A percentile compares a stretch with the other conserved stretches of the same genome.
These are phyloP conservation scores for Phoma sp. DNA, from an alignment of 2,329 filamentous ascomycete genomes.

Conservation along the genomic window DNA sequence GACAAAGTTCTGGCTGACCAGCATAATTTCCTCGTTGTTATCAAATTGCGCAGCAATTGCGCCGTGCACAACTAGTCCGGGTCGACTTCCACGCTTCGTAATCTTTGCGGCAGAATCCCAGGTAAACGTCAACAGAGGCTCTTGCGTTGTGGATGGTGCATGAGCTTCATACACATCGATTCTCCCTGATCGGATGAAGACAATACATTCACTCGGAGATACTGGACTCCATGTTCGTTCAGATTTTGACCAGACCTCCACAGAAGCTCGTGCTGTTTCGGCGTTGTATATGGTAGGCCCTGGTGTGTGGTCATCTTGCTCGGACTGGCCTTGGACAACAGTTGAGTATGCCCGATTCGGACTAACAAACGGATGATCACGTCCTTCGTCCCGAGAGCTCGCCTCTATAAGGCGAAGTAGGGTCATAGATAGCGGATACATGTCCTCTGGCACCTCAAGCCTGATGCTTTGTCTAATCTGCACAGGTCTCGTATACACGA, in stretches of 20 bases:
- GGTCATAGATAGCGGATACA: constrained; percentile 24
- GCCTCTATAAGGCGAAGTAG: constrained; percentile 31
- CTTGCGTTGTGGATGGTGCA: constrained; percentile 7
- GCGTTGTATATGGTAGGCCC: constrained; percentile 12
- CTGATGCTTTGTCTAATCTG: constrained; percentile 13
- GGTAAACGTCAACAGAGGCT: constrained; percentile 22
- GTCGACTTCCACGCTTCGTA: neutral
- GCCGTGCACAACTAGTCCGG: constrained; percentile 13
- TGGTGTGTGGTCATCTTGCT: constrained; percentile 7
- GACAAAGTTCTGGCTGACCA: constrained; percentile 4
- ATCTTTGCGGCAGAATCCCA: constrained; percentile 8
- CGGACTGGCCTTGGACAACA: constrained; percentile 2
- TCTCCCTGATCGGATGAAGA: constrained; percentile 25
- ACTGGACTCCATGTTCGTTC: constrained; percentile 20
- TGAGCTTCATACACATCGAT: constrained; percentile 25
- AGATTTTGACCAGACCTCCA: constrained; percentile 26
- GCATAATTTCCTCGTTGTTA: constrained; percentile 8
- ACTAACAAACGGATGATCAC: constrained; percentile 29
- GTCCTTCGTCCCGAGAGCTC: constrained; percentile 20
- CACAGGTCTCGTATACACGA: constrained; percentile 29
- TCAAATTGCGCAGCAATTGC: neutral
- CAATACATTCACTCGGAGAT: constrained; percentile 20
- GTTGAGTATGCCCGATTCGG: constrained; percentile 23
- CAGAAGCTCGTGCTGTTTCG: constrained; percentile 25
- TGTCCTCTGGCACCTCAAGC: constrained; percentile 30